phyloP scores from a whole-genome alignment of 23 red algal species.

The Gracilaria domingensis region DNA sequence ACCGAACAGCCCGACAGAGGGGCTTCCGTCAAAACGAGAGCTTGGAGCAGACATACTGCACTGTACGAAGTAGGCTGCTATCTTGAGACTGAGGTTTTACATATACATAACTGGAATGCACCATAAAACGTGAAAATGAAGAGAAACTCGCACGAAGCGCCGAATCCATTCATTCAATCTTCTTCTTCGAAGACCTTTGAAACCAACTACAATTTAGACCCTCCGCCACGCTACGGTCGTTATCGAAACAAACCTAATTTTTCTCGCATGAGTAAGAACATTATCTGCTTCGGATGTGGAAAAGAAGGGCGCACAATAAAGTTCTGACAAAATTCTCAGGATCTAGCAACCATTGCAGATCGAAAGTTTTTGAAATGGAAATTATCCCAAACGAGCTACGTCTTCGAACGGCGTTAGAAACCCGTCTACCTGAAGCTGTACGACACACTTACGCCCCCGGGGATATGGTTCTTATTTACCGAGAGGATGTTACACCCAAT shows the following conservation, averaged over 20 bases:
- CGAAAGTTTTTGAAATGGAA: conserved; percentile 32
- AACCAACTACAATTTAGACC: neutral
- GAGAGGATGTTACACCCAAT: neutral
- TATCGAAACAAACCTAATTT: neutral
- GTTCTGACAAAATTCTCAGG: neutral
- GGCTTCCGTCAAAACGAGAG: too few species aligned
- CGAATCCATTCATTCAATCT: neutral
- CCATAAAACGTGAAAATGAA: neutral
- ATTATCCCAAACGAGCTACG: conserved; percentile 35
- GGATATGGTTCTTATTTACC: neutral
- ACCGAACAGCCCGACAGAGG: too few species aligned
- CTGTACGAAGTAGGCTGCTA: too few species aligned
- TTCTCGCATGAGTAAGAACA: neutral
- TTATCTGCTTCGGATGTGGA: neutral
- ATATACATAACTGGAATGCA: neutral
- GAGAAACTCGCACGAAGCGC: neutral
- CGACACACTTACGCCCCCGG: neutral
- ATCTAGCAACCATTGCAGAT: neutral
- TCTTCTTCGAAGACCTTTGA: neutral
- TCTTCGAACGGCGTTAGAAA: conserved; percentile 3
- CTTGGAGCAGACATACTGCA: too few species aligned
- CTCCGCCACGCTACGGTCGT: neutral
- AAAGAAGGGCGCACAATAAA: neutral
- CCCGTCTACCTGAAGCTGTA: neutral
- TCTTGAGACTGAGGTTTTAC: too few species aligned